Percentiles rank a stretch among this genome's conserved stretches.
Conservation (phyloP, 805 yeast species). For the Kluyveromyces lactis region DNA sequence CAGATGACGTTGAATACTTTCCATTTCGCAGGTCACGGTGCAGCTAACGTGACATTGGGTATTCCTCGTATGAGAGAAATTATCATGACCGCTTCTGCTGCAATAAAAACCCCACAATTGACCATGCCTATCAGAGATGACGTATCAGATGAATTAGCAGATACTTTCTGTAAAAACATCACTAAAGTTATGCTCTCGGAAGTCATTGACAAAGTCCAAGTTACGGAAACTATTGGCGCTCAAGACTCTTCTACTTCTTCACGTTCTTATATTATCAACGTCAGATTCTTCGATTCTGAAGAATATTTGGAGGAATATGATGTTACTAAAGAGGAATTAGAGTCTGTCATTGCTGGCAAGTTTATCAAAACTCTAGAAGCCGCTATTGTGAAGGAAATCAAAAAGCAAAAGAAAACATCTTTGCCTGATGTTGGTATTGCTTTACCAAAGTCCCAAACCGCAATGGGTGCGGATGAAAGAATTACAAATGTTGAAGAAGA, state of each 20-base stretch:
- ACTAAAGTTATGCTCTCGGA: constrained; percentile 81
- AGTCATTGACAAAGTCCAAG: constrained; percentile 75
- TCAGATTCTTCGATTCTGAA: constrained; percentile 63
- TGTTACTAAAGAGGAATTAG: constrained; percentile 71
- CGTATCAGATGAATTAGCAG: constrained; percentile 81
- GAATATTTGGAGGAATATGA: constrained; percentile 89
- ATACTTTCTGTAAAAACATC: constrained; percentile 84
- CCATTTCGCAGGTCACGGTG: constrained; percentile 99
- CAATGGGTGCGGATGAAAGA: constrained; percentile 31
- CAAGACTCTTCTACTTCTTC: constrained; percentile 38
- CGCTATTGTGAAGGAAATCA: constrained; percentile 70
- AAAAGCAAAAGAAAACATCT: constrained; percentile 59
- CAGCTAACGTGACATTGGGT: constrained; percentile 98
- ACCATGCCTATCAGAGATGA: constrained; percentile 75
- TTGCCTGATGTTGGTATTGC: constrained; percentile 65
- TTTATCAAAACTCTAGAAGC: constrained; percentile 68
- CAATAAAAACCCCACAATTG: constrained; percentile 99
- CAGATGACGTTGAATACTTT: constrained; percentile 96
- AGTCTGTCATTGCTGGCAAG: constrained; percentile 50
- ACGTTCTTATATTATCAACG: constrained; percentile 66
- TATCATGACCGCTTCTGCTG: constrained; percentile 96
- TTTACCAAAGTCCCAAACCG: constrained; percentile 47
- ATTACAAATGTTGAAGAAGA: constrained; percentile 33
- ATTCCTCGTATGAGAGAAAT: constrained; percentile 99
- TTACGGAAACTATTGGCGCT: constrained; percentile 79